Evolutionary conservation across 2,329 filamentous ascomycete genomes (phyloP).

Genomic region (Xylaria sp.): DNA sequence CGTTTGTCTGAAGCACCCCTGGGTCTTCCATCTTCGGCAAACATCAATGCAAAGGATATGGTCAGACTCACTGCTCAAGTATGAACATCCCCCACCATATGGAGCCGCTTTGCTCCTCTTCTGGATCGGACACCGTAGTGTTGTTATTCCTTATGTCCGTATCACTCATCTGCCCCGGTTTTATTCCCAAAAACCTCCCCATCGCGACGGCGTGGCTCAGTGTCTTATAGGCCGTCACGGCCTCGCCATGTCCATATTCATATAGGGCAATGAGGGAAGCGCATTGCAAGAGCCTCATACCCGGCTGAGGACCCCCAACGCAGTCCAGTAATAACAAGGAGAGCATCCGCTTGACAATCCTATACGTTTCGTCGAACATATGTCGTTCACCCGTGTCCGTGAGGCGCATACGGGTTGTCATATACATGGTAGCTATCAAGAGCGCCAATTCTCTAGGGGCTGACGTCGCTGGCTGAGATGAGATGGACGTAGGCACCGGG

Average conservation of each 20-base stretch:
- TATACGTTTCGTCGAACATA: slow-evolving; percentile 46
- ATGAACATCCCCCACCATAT: slow-evolving; percentile 50
- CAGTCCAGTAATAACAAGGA: slow-evolving; percentile 40
- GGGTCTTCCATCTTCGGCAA: neutral
- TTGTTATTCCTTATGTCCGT: slow-evolving; percentile 36
- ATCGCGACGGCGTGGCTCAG: slow-evolving; percentile 45
- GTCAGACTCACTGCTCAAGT: slow-evolving; percentile 43
- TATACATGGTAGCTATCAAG: slow-evolving; percentile 47
- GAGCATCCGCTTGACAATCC: slow-evolving; percentile 43
- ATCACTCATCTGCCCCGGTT: slow-evolving; percentile 41
- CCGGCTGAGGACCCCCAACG: slow-evolving; percentile 36
- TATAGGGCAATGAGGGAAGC: slow-evolving; percentile 46
- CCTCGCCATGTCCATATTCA: slow-evolving; percentile 49
- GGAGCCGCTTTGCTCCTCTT: slow-evolving; percentile 44
- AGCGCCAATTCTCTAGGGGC: slow-evolving; percentile 40
- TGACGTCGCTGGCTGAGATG: slow-evolving; percentile 9
- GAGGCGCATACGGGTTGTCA: slow-evolving; percentile 44
- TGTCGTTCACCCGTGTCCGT: slow-evolving; percentile 39
- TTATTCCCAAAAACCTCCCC: slow-evolving; percentile 40
- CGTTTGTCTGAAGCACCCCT: neutral
- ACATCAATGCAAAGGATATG: neutral
- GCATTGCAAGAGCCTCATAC: slow-evolving; percentile 46
- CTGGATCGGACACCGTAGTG: slow-evolving; percentile 18
- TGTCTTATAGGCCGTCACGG: slow-evolving; percentile 46
- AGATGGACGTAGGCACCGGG: slow-evolving; percentile 12